Evolutionary conservation across 139 green algal genomes (phyloP), one percentile per base, ranked within the genome.

Genomic region (Axilococcus clingmanii): DNA sequence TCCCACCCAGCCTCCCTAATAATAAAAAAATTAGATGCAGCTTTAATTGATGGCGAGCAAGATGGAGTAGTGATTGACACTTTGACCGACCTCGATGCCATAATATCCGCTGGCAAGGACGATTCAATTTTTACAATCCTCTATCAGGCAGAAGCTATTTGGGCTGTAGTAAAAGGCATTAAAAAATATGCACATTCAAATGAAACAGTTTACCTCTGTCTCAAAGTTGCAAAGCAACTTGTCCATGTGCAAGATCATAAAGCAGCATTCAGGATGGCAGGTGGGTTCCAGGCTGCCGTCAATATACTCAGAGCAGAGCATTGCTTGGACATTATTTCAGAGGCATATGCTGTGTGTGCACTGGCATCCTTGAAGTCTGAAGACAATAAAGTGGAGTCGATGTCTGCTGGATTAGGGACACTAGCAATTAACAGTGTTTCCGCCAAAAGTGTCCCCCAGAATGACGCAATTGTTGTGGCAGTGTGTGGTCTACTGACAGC

Each of bases 311-410:
- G n/a, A n/a, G n/a, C n/a, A n/a, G n/a, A n/a, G n/a, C n/a, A n/a
- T n/a, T n/a, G n/a, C n/a, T n/a, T n/a, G n/a, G n/a, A n/a, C n/a
- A n/a, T n/a, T n/a, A n/a, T n/a, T n/a, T 48, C n/a, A 7, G 20
- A 15, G 17, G 40, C 40, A 29, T 22, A 31, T 22, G 54, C 40
- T n/a, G 55, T 68, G 35, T 28, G 40, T 7, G 40, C 59, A 5
- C 60, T 69, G 0, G 69, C 70, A 11, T 65, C 72, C 7, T 52
- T 45, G 5, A 79, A 78, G 36, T 58, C 70, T 38, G 79, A 87
- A 50, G 59, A 66, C 24, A 68, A 60, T 45, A 87, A 87, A 44
- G 68, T 59, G 27, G 66, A 42, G 7, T 55, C 59, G 2, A 55
- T 82, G 51, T 51, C 57, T 3, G 34, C 42, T 4, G 63, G 57